These are phyloP conservation scores for Silene conica DNA, from an alignment of 148 eudicot species.

Conservation along the genomic window DNA sequence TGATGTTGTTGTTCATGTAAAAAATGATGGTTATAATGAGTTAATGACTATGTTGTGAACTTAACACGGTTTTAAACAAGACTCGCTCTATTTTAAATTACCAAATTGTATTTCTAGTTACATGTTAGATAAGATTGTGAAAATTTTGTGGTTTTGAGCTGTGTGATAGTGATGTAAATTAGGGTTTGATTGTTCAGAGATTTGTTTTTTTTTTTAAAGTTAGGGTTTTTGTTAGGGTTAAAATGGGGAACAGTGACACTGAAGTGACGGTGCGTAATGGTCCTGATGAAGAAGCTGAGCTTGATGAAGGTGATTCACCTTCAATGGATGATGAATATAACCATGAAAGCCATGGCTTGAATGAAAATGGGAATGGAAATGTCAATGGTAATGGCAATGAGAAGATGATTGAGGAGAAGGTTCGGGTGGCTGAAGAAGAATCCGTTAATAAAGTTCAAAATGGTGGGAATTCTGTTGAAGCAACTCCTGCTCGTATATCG, in stretches of 20 bases:
- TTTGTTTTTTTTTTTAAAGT: neutral
- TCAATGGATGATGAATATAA: conserved; percentile 18
- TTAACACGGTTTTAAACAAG: no score
- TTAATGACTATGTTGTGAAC: no score
- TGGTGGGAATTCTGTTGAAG: conserved; percentile 22
- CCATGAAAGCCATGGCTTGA: conserved; percentile 7
- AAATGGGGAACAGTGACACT: conserved; percentile 26
- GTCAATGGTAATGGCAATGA: conserved; percentile 27
- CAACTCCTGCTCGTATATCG: conserved; percentile 27
- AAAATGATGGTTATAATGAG: no score
- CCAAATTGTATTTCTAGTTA: neutral
- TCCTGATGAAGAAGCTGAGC: conserved; percentile 24
- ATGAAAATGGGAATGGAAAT: conserved; percentile 3
- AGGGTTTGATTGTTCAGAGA: neutral
- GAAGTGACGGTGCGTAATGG: conserved; percentile 28
- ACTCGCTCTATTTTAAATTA: no score
- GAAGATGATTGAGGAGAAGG: conserved; percentile 6
- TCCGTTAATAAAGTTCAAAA: conserved; percentile 10
- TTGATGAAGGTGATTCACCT: conserved; percentile 25
- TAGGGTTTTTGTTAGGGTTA: neutral
- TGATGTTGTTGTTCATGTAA: no score
- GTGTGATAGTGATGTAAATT: neutral
- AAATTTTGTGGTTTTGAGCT: neutral
- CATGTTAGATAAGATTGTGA: neutral
- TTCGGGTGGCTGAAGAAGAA: neutral